A percentile compares a stretch with the other conserved stretches of the same genome.
These are phyloP conservation scores for Candida schatavii DNA, from an alignment of 805 yeast genomes.

Conservation along the genomic window DNA sequence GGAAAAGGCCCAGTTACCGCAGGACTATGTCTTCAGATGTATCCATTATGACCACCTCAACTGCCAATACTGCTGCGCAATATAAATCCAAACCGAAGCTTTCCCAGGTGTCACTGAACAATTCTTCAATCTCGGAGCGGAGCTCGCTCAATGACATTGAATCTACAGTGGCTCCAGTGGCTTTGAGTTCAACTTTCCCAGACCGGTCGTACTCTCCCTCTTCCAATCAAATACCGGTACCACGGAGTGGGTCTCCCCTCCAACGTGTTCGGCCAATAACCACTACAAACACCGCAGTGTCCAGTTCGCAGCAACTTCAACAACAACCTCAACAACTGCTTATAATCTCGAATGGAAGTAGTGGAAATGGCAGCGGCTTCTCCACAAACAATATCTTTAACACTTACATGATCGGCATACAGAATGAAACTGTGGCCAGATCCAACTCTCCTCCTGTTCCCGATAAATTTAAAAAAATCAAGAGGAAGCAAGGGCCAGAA, in stretches of 20 bases:
- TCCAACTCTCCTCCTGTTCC: conserved; percentile 27
- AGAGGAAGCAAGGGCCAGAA: conserved; percentile 3
- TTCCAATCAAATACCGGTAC: background rate
- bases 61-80: conserved; percentile 15
- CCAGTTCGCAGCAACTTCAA: background rate
- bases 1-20: conserved; percentile 29
- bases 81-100: conserved; percentile 24
- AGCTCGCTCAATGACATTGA: background rate
- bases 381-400: background rate
- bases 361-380: conserved; percentile 3
- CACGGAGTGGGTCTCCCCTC: conserved; percentile 2
- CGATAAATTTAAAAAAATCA: conserved; percentile 14
- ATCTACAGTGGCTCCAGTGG: background rate
- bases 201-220: background rate
- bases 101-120: conserved; percentile 34
- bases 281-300: background rate
- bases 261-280: background rate
- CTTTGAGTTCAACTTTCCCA: background rate
- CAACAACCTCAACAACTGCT: no score
- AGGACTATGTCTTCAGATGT: conserved; percentile 35
- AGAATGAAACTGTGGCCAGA: conserved; percentile 8
- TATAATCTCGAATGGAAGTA: background rate
- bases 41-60: conserved; percentile 31
- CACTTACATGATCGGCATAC: background rate
- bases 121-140: conserved; percentile 18